Evolutionary conservation across 257 asterid species (phyloP).

Genomic region (Petunia secreta): DNA sequence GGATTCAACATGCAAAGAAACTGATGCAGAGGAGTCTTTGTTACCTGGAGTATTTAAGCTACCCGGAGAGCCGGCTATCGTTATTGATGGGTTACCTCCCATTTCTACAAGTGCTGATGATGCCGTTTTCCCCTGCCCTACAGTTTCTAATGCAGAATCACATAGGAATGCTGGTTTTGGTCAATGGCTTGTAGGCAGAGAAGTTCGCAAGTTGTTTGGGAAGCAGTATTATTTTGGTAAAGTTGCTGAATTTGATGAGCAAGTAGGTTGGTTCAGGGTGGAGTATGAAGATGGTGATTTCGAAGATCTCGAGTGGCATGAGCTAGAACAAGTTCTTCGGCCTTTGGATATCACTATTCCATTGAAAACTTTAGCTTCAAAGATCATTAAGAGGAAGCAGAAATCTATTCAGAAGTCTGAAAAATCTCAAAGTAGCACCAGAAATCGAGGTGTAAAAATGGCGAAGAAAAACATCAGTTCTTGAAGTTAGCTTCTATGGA

Average conservation of each 20-base stretch:
- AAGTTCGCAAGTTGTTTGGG: constrained; percentile 53
- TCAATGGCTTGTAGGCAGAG: constrained; percentile 71
- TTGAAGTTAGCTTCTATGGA: background rate
- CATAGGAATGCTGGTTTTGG: constrained; percentile 45
- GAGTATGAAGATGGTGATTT: constrained; percentile 71
- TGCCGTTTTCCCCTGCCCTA: constrained; percentile 28
- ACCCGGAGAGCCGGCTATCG: constrained; percentile 71
- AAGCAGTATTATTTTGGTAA: constrained; percentile 44
- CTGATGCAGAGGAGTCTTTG: constrained; percentile 35
- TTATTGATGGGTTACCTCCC: constrained; percentile 67
- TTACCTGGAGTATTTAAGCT: constrained; percentile 41
- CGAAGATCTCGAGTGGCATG: constrained; percentile 73
- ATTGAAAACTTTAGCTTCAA: constrained; percentile 53
- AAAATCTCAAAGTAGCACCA: constrained; percentile 29
- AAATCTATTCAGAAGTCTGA: constrained; percentile 38
- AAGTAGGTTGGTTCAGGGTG: constrained; percentile 65
- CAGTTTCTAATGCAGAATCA: constrained; percentile 31
- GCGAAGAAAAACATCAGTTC: constrained; percentile 23
- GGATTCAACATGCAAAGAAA: constrained; percentile 40
- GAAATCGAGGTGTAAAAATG: constrained; percentile 27
- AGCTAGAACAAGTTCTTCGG: constrained; percentile 50
- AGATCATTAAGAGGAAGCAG: constrained; percentile 48
- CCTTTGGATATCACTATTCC: constrained; percentile 68
- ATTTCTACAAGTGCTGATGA: constrained; percentile 31
- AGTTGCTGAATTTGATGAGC: constrained; percentile 53